A percentile compares a stretch with the other conserved stretches of the same genome.
phyloP scores from a whole-genome alignment of 1,139 yeast genomes.

The Zygosaccharomyces sapae region DNA sequence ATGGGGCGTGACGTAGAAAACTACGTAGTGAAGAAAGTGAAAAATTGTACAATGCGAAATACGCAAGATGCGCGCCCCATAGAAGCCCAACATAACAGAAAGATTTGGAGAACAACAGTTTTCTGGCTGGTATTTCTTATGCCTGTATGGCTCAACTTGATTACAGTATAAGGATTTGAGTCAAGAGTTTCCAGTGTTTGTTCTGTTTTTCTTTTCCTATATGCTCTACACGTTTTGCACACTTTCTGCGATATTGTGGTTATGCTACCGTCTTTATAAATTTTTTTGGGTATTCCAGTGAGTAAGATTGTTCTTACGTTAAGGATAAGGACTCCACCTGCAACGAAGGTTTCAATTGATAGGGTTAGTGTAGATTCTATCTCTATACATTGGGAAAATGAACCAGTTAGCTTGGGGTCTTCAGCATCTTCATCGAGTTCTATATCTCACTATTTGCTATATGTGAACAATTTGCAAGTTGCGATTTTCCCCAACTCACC shows the following conservation, averaged over 20 bases:
- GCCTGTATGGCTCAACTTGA: too few species aligned
- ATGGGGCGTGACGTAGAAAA: conserved; percentile 1
- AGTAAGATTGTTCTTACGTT: conserved; percentile 47
- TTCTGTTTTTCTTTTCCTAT: neutral
- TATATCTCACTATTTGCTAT: conserved; percentile 30
- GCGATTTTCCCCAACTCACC: conserved; percentile 33
- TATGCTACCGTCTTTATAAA: conserved; percentile 28
- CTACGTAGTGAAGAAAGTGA: conserved; percentile 1
- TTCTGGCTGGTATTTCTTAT: too few species aligned
- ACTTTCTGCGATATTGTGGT: conserved; percentile 27
- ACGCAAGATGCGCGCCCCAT: neutral
- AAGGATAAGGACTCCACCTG: conserved; percentile 53
- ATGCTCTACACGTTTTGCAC: conserved; percentile 12
- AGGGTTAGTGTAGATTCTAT: conserved; percentile 47
- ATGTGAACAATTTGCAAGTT: conserved; percentile 30
- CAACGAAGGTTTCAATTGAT: conserved; percentile 55
- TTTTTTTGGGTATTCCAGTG: conserved; percentile 43
- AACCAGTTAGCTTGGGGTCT: conserved; percentile 21
- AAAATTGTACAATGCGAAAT: neutral
- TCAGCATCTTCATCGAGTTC: conserved; percentile 8
- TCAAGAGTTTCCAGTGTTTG: neutral
- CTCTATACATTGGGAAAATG: conserved; percentile 55
- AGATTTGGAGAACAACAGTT: neutral
- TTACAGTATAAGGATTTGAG: too few species aligned
- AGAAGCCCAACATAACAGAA: neutral